A percentile compares a stretch with the other conserved stretches of the same genome.
phyloP scores from a whole-genome alignment of 306 rosid species.

The Coriaria nepalensis region DNA sequence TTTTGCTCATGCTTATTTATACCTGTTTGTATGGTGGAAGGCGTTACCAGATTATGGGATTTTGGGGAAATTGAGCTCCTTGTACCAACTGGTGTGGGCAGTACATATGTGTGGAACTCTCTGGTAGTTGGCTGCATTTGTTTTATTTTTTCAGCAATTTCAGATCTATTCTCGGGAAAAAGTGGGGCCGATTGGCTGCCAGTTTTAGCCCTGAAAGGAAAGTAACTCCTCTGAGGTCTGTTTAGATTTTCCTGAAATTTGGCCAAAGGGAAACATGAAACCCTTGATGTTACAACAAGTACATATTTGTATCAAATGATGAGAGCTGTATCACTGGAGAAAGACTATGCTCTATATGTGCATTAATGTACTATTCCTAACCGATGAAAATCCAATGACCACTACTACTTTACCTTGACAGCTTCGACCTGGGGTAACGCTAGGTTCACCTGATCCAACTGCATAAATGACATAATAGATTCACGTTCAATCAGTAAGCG shows the following conservation, averaged over 20 bases:
- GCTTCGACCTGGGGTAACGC: constrained; percentile 44
- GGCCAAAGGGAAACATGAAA: constrained; percentile 12
- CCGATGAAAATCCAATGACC: background rate
- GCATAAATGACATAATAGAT: constrained; percentile 19
- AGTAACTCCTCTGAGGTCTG: constrained; percentile 33
- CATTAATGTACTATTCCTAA: background rate
- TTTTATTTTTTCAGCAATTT: constrained; percentile 46
- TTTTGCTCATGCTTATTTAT: constrained; percentile 36
- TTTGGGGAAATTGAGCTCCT: constrained; percentile 39
- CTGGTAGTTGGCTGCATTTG: constrained; percentile 54
- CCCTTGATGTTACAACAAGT: constrained; percentile 1
- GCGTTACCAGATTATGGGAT: constrained; percentile 24
- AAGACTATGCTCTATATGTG: background rate
- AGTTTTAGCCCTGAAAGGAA: constrained; percentile 37
- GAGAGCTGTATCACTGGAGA: background rate
- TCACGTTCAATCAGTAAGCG: constrained; percentile 9
- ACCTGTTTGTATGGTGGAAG: constrained; percentile 25
- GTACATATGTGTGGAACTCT: constrained; percentile 68
- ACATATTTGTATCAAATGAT: background rate
- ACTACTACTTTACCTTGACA: constrained; percentile 29
- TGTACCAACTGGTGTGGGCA: constrained; percentile 73
- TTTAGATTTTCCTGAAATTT: constrained; percentile 56
- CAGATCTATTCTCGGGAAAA: constrained; percentile 47
- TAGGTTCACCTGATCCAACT: constrained; percentile 50
- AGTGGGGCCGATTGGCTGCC: constrained; percentile 94